These are phyloP conservation scores for Tulasnella sp. DNA, from an alignment of 768 basidiomycete species.

Conservation along the genomic window DNA sequence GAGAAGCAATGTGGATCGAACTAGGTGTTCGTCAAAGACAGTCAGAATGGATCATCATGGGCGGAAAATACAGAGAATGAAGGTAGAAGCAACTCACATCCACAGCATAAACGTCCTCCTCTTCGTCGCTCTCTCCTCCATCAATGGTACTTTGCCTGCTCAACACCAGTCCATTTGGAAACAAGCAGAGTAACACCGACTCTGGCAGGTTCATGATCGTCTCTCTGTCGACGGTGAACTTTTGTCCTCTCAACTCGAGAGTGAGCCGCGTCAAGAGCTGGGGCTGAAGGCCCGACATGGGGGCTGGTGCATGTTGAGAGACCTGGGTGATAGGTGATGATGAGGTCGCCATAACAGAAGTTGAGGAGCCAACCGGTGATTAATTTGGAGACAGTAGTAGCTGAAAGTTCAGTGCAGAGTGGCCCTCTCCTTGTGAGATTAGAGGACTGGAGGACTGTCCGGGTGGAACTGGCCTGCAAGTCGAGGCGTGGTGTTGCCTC, in stretches of 20 bases:
- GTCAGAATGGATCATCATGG: slow-evolving; percentile 11
- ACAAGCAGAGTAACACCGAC: slow-evolving; percentile 89
- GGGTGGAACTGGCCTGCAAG: too few species aligned
- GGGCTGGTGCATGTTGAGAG: slow-evolving; percentile 12
- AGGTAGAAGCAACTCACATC: slow-evolving; percentile 55
- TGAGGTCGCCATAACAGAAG: slow-evolving; percentile 20
- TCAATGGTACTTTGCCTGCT: slow-evolving; percentile 72
- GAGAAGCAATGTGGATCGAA: slow-evolving; percentile 96
- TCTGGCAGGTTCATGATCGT: slow-evolving; percentile 98
- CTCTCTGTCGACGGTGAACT: slow-evolving; percentile 93
- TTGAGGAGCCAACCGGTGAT: too few species aligned
- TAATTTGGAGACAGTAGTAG: too few species aligned
- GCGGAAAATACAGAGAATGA: neutral
- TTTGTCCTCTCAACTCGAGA: slow-evolving; percentile 81
- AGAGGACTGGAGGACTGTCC: too few species aligned
- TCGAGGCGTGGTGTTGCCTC: too few species aligned
- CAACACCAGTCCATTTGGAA: slow-evolving; percentile 92
- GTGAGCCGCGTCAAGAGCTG: slow-evolving; percentile 80
- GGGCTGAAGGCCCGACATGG: slow-evolving; percentile 45
- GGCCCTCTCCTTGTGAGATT: too few species aligned
- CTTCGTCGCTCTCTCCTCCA: slow-evolving; percentile 65
- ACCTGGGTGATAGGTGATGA: slow-evolving; percentile 32
- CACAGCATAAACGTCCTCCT: slow-evolving; percentile 90
- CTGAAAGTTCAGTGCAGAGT: too few species aligned
- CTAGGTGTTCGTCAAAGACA: slow-evolving; percentile 37